These are phyloP conservation scores for Apodospora peruviana DNA, from an alignment of 495 filamentous ascomycete genomes.

Conservation along the genomic window DNA sequence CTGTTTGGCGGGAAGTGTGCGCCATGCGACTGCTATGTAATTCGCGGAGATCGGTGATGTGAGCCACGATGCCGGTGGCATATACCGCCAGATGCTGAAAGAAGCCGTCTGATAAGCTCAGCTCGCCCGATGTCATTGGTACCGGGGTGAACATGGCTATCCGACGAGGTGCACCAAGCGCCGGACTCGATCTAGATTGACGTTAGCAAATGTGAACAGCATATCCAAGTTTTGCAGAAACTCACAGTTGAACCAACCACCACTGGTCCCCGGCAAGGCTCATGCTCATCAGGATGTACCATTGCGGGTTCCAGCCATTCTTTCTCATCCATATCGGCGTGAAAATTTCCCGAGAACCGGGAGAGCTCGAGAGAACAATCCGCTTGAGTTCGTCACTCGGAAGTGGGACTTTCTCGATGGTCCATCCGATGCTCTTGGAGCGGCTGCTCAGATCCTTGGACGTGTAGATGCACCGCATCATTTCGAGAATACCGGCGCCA, in stretches of 20 bases:
- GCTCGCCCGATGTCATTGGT: slow-evolving; percentile 30
- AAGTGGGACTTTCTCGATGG: slow-evolving; percentile 46
- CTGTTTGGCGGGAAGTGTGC: slow-evolving; percentile 17
- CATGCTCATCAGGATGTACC: slow-evolving; percentile 63
- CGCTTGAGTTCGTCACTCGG: slow-evolving; percentile 53
- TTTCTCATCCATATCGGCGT: slow-evolving; percentile 61
- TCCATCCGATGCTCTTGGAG: slow-evolving; percentile 58
- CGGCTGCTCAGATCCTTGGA: slow-evolving; percentile 59
- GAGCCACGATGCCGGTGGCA: slow-evolving; percentile 35
- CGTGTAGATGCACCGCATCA: slow-evolving; percentile 51
- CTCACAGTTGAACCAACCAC: slow-evolving; percentile 65
- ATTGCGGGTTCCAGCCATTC: slow-evolving; percentile 55
- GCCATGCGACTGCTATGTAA: slow-evolving; percentile 32
- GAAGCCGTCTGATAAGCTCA: slow-evolving; percentile 30
- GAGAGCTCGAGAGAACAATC: slow-evolving; percentile 43
- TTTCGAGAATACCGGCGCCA: slow-evolving; percentile 45
- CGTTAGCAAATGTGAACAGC: not conserved
- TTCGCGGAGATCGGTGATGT: slow-evolving; percentile 38
- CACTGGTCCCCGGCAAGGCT: slow-evolving; percentile 70
- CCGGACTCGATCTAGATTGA: slow-evolving; percentile 8
- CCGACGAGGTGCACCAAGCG: slow-evolving; percentile 11
- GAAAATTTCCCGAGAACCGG: slow-evolving; percentile 39
- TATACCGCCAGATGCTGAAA: slow-evolving; percentile 35
- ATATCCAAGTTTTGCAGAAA: slow-evolving; percentile 8
- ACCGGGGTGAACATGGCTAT: slow-evolving; percentile 29